Conservation (phyloP, 2,329 filamentous ascomycete species). For the Chalaropsis ovoidea region DNA sequence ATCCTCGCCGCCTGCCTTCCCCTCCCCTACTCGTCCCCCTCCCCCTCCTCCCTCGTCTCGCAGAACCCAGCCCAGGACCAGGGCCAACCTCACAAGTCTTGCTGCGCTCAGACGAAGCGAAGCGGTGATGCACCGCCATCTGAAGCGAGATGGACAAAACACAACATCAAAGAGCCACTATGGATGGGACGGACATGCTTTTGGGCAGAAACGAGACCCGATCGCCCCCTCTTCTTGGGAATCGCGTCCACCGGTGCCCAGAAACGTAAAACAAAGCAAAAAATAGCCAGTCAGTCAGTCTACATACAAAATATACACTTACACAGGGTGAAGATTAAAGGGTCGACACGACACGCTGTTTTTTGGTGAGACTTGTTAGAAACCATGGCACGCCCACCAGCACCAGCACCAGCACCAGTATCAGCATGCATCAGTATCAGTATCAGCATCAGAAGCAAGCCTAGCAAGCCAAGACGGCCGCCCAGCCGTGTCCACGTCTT, state of each 20-base stretch:
- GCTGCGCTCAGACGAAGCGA: constrained; percentile 2
- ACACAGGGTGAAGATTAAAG: background rate
- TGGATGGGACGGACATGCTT: background rate
- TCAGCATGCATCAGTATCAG: no score
- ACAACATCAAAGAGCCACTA: no score
- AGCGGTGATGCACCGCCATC: constrained; percentile 2
- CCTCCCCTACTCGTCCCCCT: no score
- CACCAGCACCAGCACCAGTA: no score
- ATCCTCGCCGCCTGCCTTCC: background rate
- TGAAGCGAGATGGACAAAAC: background rate
- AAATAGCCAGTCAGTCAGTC: background rate
- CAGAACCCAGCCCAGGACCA: no score
- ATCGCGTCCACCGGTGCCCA: background rate
- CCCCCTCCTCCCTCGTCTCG: no score
- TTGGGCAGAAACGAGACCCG: background rate
- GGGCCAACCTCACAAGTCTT: no score
- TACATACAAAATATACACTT: no score
- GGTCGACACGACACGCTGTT: background rate
- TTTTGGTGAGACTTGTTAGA: background rate
- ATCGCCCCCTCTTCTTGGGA: background rate
- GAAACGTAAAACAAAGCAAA: constrained; percentile 1
- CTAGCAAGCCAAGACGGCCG: no score
- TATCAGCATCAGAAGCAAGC: no score
- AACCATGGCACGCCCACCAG: background rate
- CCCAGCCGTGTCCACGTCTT: no score